Conservation (phyloP, 2,329 filamentous ascomycete species). For the Fusarium zealandicum region DNA sequence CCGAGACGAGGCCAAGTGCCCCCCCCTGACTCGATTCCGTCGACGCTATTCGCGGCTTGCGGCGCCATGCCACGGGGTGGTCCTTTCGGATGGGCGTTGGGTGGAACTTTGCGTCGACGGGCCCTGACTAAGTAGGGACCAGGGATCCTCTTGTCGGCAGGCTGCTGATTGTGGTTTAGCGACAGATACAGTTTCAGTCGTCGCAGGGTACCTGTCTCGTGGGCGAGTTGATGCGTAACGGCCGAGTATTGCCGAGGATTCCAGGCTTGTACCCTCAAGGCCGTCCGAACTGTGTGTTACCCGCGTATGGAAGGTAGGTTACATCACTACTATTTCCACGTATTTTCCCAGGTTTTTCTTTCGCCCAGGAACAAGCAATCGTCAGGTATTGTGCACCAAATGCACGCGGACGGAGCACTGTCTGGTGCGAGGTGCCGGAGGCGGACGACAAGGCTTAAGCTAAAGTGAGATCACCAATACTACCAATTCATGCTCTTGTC, state of each 20-base stretch:
- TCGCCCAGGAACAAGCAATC: slow-evolving; percentile 9
- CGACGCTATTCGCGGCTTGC: slow-evolving; percentile 34
- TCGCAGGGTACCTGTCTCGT: slow-evolving; percentile 14
- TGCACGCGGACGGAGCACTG: neutral
- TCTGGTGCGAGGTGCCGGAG: slow-evolving; percentile 21
- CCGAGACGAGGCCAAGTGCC: slow-evolving; percentile 35
- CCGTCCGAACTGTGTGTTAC: slow-evolving; percentile 24
- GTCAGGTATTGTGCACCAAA: slow-evolving; percentile 16
- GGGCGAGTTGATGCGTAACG: neutral
- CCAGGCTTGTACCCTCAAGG: slow-evolving; percentile 22
- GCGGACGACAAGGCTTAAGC: slow-evolving; percentile 14
- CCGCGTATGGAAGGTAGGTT: slow-evolving; percentile 27
- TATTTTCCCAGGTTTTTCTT: slow-evolving; percentile 8
- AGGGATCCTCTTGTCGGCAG: slow-evolving; percentile 25
- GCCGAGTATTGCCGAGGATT: slow-evolving; percentile 18
- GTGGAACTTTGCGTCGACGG: slow-evolving; percentile 17
- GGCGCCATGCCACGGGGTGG: slow-evolving; percentile 40
- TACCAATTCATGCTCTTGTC: slow-evolving; percentile 17
- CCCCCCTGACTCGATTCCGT: slow-evolving; percentile 22
- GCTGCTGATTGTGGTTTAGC: slow-evolving; percentile 22
- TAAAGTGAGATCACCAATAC: slow-evolving; percentile 34
- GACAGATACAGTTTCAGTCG: slow-evolving; percentile 16
- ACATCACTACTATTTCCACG: slow-evolving; percentile 23
- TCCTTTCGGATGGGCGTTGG: slow-evolving; percentile 24
- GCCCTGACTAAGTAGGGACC: slow-evolving; percentile 17